A percentile compares a stretch with the other conserved stretches of the same genome.
These are phyloP conservation scores for Xylaria sp. DNA, from an alignment of 2,329 filamentous ascomycete genomes.

Conservation along the genomic window DNA sequence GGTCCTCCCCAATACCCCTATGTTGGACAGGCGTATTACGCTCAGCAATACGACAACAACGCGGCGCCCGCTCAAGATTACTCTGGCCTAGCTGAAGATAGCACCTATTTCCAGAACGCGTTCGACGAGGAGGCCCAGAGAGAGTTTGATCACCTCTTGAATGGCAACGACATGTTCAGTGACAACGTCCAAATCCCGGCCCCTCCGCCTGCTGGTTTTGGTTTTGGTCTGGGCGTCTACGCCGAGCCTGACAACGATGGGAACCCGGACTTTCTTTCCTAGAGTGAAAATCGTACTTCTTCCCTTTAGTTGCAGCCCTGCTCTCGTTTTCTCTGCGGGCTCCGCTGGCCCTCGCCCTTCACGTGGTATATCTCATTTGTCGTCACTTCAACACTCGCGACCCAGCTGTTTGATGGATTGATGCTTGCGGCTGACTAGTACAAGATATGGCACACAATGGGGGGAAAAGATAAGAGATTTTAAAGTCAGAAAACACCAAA, in stretches of 20 bases:
- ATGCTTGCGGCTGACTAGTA: not conserved
- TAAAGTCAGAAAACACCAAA: not conserved
- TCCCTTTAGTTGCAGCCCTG: not conserved
- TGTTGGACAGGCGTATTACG: not conserved
- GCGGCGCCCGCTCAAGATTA: not conserved
- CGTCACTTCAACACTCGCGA: not conserved
- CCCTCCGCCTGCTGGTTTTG: not conserved
- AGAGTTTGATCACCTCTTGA: not conserved
- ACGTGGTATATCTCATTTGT: not conserved
- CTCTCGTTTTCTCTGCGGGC: not conserved
- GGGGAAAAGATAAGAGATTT: not conserved
- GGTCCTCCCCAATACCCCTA: not conserved
- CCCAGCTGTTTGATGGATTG: not conserved
- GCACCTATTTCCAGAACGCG: not conserved
- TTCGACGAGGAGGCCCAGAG: slow-evolving; percentile 1
- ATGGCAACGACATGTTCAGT: not conserved
- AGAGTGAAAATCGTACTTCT: not conserved
- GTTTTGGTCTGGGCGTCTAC: not conserved
- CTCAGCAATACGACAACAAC: not conserved
- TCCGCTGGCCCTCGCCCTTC: not conserved
- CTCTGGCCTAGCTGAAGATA: not conserved
- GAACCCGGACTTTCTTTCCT: not conserved
- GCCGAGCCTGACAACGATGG: not conserved
- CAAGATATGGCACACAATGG: not conserved
- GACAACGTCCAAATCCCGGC: not conserved